Conservation (phyloP, 2,329 filamentous ascomycete species). For the Phaeosphaeria sp. region DNA sequence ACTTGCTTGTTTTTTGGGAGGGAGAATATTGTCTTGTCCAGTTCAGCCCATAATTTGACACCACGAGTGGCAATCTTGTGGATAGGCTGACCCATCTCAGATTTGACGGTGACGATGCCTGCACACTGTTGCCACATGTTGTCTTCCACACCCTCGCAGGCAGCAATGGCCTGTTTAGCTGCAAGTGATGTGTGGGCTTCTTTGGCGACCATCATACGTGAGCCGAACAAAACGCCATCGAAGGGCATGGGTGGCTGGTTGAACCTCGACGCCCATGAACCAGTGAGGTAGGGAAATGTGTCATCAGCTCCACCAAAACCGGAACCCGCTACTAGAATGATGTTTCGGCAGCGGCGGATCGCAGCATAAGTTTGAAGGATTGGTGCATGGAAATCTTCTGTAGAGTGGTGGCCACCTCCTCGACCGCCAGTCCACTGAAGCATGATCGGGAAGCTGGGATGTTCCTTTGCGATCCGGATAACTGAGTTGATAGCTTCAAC, state of each 20-base stretch:
- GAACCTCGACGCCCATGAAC: slow-evolving; percentile 84
- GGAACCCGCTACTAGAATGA: slow-evolving; percentile 87
- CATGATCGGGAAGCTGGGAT: slow-evolving; percentile 89
- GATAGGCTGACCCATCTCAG: slow-evolving; percentile 97
- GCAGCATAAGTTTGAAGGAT: slow-evolving; percentile 90
- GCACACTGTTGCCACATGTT: slow-evolving; percentile 76
- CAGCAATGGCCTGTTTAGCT: slow-evolving; percentile 89
- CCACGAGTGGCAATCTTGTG: slow-evolving; percentile 94
- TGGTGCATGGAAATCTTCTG: slow-evolving; percentile 93
- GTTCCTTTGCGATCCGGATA: slow-evolving; percentile 93
- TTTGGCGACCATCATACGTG: slow-evolving; percentile 93
- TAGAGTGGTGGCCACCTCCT: slow-evolving; percentile 93
- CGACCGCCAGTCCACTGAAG: slow-evolving; percentile 95
- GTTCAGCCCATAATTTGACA: slow-evolving; percentile 91
- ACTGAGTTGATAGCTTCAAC: slow-evolving; percentile 86
- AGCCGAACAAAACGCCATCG: slow-evolving; percentile 88
- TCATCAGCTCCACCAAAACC: slow-evolving; percentile 90
- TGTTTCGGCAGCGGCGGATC: slow-evolving; percentile 83
- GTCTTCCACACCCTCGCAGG: slow-evolving; percentile 83
- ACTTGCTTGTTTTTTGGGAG: slow-evolving; percentile 68
- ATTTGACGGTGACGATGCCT: slow-evolving; percentile 84
- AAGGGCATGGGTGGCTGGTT: slow-evolving; percentile 94
- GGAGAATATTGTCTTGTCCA: slow-evolving; percentile 91
- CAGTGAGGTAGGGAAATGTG: slow-evolving; percentile 90
- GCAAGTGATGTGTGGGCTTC: slow-evolving; percentile 87